Conservation (phyloP, 2,329 filamentous ascomycete genomes). For the Plenodomus tracheiphilus region DNA sequence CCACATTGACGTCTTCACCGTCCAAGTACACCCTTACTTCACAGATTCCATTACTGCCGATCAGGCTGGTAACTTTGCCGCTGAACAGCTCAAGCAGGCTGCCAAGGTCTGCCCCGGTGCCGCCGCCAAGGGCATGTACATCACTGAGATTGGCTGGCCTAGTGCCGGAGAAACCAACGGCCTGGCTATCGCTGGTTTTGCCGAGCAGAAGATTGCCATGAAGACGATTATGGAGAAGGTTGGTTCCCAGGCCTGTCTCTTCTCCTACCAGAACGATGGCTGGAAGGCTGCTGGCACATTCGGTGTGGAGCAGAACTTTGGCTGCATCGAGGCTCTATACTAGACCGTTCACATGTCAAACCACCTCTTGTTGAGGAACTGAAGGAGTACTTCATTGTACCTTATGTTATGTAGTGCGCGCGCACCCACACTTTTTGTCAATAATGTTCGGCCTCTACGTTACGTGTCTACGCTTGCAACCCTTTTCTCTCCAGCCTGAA, state of each 20-base stretch:
- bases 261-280: slow-evolving; percentile 75
- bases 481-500: slow-evolving; percentile 2
- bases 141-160: slow-evolving; percentile 93
- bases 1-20: slow-evolving; percentile 75
- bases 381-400: slow-evolving; percentile 7
- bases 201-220: slow-evolving; percentile 74
- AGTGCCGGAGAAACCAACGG: slow-evolving; percentile 70
- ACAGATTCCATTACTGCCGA: slow-evolving; percentile 67
- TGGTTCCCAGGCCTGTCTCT: slow-evolving; percentile 75
- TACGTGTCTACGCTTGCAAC: slow-evolving; percentile 15
- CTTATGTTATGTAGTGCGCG: slow-evolving; percentile 9
- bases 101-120: slow-evolving; percentile 66
- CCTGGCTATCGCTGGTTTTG: slow-evolving; percentile 65
- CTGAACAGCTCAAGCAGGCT: slow-evolving; percentile 72
- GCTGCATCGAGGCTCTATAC: slow-evolving; percentile 59
- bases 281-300: slow-evolving; percentile 78
- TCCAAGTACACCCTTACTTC: slow-evolving; percentile 96
- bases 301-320: slow-evolving; percentile 80
- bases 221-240: slow-evolving; percentile 66
- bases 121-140: slow-evolving; percentile 66
- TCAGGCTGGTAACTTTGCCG: slow-evolving; percentile 76
- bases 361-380: no score
- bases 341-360: neutral
- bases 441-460: slow-evolving; percentile 12
- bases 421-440: slow-evolving; percentile 2